Percentiles rank a stretch among this genome's conserved stretches.
phyloP scores from a whole-genome alignment of 257 asterid genomes.

The Eustoma russellianum region DNA sequence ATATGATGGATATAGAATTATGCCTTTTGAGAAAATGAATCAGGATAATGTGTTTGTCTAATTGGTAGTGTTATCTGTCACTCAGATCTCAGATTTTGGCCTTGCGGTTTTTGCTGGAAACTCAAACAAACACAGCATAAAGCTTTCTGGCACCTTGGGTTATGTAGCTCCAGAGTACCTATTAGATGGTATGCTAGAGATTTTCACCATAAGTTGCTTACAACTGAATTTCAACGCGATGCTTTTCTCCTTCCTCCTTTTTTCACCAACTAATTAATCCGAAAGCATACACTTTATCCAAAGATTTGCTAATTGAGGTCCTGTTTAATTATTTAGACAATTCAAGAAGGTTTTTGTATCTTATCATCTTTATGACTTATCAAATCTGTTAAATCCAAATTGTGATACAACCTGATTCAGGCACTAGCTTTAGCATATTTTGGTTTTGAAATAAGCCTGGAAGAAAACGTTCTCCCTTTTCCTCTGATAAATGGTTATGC shows the following conservation, averaged over 20 bases:
- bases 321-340: too few species aligned
- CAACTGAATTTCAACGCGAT: too few species aligned
- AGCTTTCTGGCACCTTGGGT: constrained; percentile 91
- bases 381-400: too few species aligned
- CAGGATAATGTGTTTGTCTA: constrained; percentile 3
- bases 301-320: background rate
- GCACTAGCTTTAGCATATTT: too few species aligned
- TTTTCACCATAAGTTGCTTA: constrained; percentile 1
- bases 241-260: background rate
- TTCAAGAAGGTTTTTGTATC: too few species aligned
- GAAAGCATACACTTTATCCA: background rate
- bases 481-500: too few species aligned
- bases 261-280: background rate
- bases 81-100: constrained; percentile 89
- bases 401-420: too few species aligned
- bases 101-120: constrained; percentile 64
- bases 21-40: background rate
- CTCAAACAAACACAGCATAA: constrained; percentile 40
- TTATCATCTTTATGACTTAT: too few species aligned
- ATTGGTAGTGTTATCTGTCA: constrained; percentile 10
- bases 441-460: too few species aligned
- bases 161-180: constrained; percentile 87
- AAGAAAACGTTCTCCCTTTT: too few species aligned
- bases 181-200: constrained; percentile 50
- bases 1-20: background rate